phyloP scores from a whole-genome alignment of 495 filamentous ascomycete species.

The Xylaria telfairii region DNA sequence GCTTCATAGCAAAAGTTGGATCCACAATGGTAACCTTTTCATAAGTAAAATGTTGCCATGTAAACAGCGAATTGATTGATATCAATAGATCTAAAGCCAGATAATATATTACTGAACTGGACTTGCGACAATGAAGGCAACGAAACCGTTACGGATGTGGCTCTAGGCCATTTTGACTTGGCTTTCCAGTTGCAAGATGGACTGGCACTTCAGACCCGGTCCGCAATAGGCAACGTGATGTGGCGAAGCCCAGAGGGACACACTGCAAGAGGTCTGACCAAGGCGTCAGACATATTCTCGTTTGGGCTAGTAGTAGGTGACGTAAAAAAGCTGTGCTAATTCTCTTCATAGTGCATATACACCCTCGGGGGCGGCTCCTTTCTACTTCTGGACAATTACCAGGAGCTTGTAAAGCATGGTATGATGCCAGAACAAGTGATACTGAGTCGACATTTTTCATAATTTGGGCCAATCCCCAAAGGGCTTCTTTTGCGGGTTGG shows the following conservation, averaged over 20 bases:
- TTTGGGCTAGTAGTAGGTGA: slow-evolving; percentile 43
- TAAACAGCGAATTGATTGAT: slow-evolving; percentile 32
- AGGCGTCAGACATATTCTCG: slow-evolving; percentile 39
- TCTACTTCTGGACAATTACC: slow-evolving; percentile 38
- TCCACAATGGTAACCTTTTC: slow-evolving; percentile 36
- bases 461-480: slow-evolving; percentile 40
- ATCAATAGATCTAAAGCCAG: slow-evolving; percentile 44
- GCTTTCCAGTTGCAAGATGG: slow-evolving; percentile 40
- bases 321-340: slow-evolving; percentile 32
- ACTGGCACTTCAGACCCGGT: slow-evolving; percentile 34
- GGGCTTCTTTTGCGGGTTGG: slow-evolving; percentile 40
- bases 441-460: slow-evolving; percentile 38
- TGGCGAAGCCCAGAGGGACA: slow-evolving; percentile 45
- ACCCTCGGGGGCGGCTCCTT: slow-evolving; percentile 37
- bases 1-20: slow-evolving; percentile 39
- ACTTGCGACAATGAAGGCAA: slow-evolving; percentile 37
- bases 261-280: slow-evolving; percentile 36
- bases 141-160: slow-evolving; percentile 37
- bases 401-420: slow-evolving; percentile 36
- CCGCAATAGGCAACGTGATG: slow-evolving; percentile 43
- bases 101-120: slow-evolving; percentile 46
- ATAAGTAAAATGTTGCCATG: slow-evolving; percentile 26
- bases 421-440: slow-evolving; percentile 44
- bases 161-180: slow-evolving; percentile 44
- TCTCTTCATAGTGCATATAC: slow-evolving; percentile 41